Base-by-base conservation (phyloP, 306 rosid species). In the Fragaria ananassa region DNA sequence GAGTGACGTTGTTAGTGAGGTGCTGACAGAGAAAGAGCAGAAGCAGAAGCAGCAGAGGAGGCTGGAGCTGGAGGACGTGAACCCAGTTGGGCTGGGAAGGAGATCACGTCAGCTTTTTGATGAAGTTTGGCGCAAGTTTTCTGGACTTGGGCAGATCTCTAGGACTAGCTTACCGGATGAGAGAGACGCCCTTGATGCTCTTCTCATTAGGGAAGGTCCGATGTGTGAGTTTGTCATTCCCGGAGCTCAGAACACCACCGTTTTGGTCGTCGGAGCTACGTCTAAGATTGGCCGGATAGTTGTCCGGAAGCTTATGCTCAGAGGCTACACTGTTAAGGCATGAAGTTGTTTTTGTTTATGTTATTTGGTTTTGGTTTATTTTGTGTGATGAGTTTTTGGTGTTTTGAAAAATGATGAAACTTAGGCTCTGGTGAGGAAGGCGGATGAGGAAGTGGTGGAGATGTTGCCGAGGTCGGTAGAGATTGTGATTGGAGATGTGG, bases 101-200 rank as follows among this genome's bases (percentile, higher is more conserved):
- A 85, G 78, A 74, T 94, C 98, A 14, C 85, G 98, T 15, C 97
- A 92, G 49, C 62, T 94, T 57, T 94, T 94, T 60, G 97, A 94
- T 68, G 96, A 94, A 74, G 93, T 92, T 34, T 94, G 98, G 98
- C 87, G 98, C 75, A 94, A 94, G 80, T 94, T 94, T 85, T 92
- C 96, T 2, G 96, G 90, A 37, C 84, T 94, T 62, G 98, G 98
- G 19, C 98, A 94, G 87, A 94, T 94, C 35, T 94, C 98, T 0
- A 80, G 98, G 84, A 90, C 96, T 0, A 89, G 87, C 13, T 82
- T 92, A 9, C 60, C 90, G 3, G 96, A 89, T 76, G 97, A 90
- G 77, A 66, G 79, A 58, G 98, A 89, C 8, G 82, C 93, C 12
- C 91, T 91, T 8, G 97, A 90, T 27, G 89, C 96, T 6, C 88